Base-by-base conservation (phyloP, 495 filamentous ascomycete species). In the Xylona heveae region DNA sequence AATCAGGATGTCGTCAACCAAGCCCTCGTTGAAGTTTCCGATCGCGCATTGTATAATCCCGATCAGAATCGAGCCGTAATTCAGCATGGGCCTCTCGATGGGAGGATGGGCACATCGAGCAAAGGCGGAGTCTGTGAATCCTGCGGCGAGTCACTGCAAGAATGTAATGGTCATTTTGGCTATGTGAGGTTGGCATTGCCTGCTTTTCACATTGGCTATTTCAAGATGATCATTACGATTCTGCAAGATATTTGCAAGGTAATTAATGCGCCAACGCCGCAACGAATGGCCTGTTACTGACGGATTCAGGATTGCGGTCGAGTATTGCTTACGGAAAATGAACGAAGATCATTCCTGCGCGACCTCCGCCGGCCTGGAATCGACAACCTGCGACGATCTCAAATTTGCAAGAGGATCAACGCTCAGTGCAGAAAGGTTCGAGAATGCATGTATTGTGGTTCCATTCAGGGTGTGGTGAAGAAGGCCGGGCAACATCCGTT, bases 141-240 rank as follows among this genome's bases (percentile, higher is more conserved):
- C 14, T 97, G 88, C 51, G 69, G 74, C 28, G 64, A 73, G 37
- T 60, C 63, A 6, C 55, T 94, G 24, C 62, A 78, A 34, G 61
- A 70, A 28, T 97, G 88, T 50, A 84, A 83, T 39, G 88, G 88
- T 16, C 88, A 97, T 52, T 97, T 94, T 39, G 88, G 88, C 24
- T 76, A 92, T 53, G 71, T 95, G 37, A 66, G 74, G 47, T 64
- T 97, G 14, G 79, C 83, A 5, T 61, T 97, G 7, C 88, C 88
- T 4, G 76, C 76, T 18, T 93, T 94, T 42, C 88, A 95, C 46
- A 78, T 95, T 39, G 88, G 88, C 35, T 97, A 93, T 44, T 73
- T 95, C 44, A 84, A 78, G 44, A 75, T 83, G 39, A 79, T 85
- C 25, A 80, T 90, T 36, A 66, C 68, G 12, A 82, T 91, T 27